Evolutionary conservation across 2,329 filamentous ascomycete genomes (phyloP), one percentile per base, ranked within the genome.

Genomic region (Pseudogymnoascus destructans): DNA sequence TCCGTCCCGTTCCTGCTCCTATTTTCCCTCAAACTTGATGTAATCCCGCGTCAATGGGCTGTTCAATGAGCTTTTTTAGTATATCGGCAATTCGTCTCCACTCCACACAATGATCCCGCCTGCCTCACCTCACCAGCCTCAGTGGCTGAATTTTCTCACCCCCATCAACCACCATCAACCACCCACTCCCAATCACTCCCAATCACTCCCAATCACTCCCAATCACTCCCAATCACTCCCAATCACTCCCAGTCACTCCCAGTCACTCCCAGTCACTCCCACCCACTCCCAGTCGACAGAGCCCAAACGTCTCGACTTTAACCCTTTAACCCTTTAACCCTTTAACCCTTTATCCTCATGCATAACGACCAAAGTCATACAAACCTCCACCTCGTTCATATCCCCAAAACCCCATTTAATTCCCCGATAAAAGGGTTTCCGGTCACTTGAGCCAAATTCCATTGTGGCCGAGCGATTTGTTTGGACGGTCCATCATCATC

Each of bases 31-130:
- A 17, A 11, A 9, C 46, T 52, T 52, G 46, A 52, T 52, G 46
- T 52, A 52, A 52, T 52, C 46, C 46, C 46, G 46, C 15, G 46
- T 19, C 10, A 52, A 52, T 52, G 46, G 9, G 25, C 23, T 17
- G 25, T 17, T 30, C 23, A 15, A 30, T 52, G 46, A 52, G n/a
- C 46, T 52, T 52, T 52, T 52, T 52, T 52, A 30, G 46, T 52
- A 17, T 52, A 52, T 52, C 46, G 46, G 46, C 46, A 52, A 52
- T 52, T 52, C 46, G 46, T 52, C 46, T 17, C 46, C 40, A 46
- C 40, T 35, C 32, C 15, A 38, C 35, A 38, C 38, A 42, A 17
- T 49, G 13, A 27, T 49, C 42, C 23, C 42, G 46, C 25, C 23
- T 30, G 46, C 25, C n/a, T 52, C 46, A 52, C 25, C n/a, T 52